Evolutionary conservation across 805 yeast species (phyloP).

Genomic region (Myxozyma vanderwaltii): DNA sequence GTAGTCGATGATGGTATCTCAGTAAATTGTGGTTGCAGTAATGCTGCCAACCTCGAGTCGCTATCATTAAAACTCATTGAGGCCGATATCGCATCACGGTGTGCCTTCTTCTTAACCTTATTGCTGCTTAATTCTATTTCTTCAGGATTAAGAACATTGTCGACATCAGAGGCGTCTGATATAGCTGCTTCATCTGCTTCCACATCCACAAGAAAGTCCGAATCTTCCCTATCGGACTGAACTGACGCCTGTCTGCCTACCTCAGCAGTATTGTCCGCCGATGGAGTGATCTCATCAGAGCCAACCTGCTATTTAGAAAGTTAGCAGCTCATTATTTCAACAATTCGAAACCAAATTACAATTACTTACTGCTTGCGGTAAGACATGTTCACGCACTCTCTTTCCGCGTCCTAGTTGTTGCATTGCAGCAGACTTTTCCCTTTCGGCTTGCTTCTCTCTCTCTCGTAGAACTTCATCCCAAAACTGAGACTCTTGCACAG

Average conservation of each 20-base stretch:
- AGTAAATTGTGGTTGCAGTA: too few relatives aligned
- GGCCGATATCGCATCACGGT: too few relatives aligned
- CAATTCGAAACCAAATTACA: neutral
- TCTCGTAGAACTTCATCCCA: conserved; percentile 28
- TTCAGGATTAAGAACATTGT: neutral
- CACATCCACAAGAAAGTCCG: neutral
- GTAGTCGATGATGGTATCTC: too few relatives aligned
- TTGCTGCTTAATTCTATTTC: neutral
- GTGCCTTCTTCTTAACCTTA: too few relatives aligned
- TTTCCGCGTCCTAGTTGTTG: conserved; percentile 28
- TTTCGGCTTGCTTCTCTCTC: conserved; percentile 9
- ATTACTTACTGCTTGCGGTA: neutral
- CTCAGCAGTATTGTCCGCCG: neutral
- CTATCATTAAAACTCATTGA: too few relatives aligned
- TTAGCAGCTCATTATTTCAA: neutral
- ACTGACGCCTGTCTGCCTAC: neutral
- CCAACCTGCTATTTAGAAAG: neutral
- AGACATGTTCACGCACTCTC: conserved; percentile 11
- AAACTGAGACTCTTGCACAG: conserved; percentile 18
- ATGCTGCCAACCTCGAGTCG: too few relatives aligned
- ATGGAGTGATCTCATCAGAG: neutral
- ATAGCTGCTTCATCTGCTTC: too few relatives aligned
- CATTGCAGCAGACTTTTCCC: neutral
- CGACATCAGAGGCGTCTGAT: neutral
- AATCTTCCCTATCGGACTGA: neutral